Conservation (phyloP, 2,329 filamentous ascomycete species). For the Arthrobotrys musiformis region DNA sequence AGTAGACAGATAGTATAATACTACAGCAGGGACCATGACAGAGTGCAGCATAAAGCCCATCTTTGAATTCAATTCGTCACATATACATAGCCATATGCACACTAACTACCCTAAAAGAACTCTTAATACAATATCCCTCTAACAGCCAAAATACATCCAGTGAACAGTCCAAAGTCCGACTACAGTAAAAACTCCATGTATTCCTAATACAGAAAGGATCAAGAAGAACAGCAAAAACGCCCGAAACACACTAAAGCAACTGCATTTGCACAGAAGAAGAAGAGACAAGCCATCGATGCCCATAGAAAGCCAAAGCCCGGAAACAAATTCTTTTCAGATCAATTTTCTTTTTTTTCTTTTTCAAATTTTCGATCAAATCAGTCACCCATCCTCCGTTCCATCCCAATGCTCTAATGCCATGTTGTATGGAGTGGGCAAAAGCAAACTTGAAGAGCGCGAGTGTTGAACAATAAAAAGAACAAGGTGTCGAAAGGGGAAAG, state of each 20-base stretch:
- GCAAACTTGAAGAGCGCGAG: neutral
- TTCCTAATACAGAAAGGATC: neutral
- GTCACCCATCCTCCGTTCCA: neutral
- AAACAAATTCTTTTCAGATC: neutral
- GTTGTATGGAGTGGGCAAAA: neutral
- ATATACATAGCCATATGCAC: too few species aligned
- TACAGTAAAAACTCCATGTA: neutral
- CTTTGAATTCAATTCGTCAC: too few species aligned
- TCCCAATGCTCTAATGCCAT: constrained; percentile 2
- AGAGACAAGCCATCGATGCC: neutral
- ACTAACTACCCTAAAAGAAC: too few species aligned
- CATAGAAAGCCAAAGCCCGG: neutral
- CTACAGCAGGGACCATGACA: too few species aligned
- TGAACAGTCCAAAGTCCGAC: too few species aligned
- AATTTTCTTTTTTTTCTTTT: neutral
- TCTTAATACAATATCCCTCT: too few species aligned
- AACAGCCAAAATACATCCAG: too few species aligned
- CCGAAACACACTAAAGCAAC: neutral
- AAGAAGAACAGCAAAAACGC: neutral
- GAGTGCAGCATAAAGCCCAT: too few species aligned
- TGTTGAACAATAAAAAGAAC: neutral
- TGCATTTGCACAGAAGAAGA: neutral
- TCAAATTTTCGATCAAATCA: neutral
- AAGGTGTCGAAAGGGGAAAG: neutral
- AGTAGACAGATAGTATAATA: too few species aligned